Percentiles rank a stretch among this genome's conserved stretches.
Conservation (phyloP, 1,284 basidiomycete genomes). For the Chalciporus sp. region DNA sequence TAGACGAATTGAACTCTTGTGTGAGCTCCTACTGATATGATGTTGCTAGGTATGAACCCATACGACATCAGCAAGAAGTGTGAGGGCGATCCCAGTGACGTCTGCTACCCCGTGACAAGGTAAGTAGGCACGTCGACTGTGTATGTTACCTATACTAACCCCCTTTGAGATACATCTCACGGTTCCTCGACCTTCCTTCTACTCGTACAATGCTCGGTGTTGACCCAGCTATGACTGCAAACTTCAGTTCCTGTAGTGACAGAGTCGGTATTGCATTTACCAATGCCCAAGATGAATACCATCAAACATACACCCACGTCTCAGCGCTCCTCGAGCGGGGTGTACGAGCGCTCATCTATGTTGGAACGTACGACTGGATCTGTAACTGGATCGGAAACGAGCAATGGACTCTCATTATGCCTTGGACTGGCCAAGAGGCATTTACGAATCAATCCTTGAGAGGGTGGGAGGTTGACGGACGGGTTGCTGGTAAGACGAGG, state of each 20-base stretch:
- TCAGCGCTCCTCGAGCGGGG: constrained; percentile 74
- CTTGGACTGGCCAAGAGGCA: constrained; percentile 62
- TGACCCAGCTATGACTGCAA: constrained; percentile 43
- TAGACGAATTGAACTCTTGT: constrained; percentile 17
- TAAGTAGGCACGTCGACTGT: constrained; percentile 24
- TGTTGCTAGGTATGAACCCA: constrained; percentile 43
- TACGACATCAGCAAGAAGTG: constrained; percentile 70
- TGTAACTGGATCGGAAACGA: constrained; percentile 80
- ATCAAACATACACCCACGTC: constrained; percentile 57
- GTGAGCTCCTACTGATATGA: no score
- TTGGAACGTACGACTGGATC: constrained; percentile 72
- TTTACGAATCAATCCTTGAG: constrained; percentile 50
- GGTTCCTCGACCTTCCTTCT: constrained; percentile 57
- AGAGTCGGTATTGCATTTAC: constrained; percentile 46
- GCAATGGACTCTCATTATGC: constrained; percentile 59
- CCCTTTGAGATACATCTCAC: constrained; percentile 44
- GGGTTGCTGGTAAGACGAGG: constrained; percentile 58
- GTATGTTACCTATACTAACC: neutral
- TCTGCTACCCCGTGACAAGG: constrained; percentile 55
- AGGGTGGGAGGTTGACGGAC: constrained; percentile 59
- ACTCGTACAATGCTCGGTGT: constrained; percentile 64
- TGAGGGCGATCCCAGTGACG: constrained; percentile 41
- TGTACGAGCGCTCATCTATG: constrained; percentile 74
- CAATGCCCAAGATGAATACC: constrained; percentile 41
- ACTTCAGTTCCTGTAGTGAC: constrained; percentile 53